These are phyloP conservation scores for Fusarium sp. DNA, from an alignment of 2,329 filamentous ascomycete genomes.

Conservation along the genomic window DNA sequence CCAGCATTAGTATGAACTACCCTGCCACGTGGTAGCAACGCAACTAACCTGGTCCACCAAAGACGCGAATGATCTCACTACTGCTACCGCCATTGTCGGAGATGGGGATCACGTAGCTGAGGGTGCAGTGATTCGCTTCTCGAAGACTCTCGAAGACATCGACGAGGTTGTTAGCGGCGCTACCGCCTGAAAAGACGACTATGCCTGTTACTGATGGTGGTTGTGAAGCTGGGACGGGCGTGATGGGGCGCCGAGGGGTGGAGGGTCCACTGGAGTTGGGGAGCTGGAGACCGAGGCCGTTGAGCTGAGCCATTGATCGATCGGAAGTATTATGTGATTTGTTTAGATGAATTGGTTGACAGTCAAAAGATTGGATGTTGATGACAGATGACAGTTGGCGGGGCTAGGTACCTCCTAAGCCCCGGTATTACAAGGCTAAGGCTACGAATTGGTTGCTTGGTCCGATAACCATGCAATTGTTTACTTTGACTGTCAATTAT, in stretches of 20 bases:
- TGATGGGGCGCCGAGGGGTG: constrained; percentile 33
- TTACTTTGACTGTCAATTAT: not conserved
- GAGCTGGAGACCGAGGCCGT: constrained; percentile 40
- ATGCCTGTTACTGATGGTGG: constrained; percentile 56
- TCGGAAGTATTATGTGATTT: constrained; percentile 26
- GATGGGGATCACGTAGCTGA: constrained; percentile 93
- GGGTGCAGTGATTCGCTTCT: constrained; percentile 71
- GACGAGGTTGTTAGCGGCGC: constrained; percentile 92
- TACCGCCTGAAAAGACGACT: constrained; percentile 91
- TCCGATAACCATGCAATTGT: not conserved
- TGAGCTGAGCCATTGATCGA: constrained; percentile 34
- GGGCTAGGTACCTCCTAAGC: constrained; percentile 1
- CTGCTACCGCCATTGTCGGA: constrained; percentile 96
- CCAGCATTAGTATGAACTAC: constrained; percentile 1
- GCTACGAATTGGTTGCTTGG: not conserved
- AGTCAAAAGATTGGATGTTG: not conserved
- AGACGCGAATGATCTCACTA: constrained; percentile 91
- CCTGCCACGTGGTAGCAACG: constrained; percentile 13
- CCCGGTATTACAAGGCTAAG: constrained; percentile 5
- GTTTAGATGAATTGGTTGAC: not conserved
- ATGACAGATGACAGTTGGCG: constrained; percentile 25
- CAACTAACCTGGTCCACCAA: constrained; percentile 83
- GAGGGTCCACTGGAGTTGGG: constrained; percentile 39
- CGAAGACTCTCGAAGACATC: constrained; percentile 82
- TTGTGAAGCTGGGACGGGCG: constrained; percentile 25